Evolutionary conservation across 202 grass and related monocot species (phyloP), one percentile per base, ranked within the genome.

Genomic region (Bolboschoenoplectus hybrid): DNA sequence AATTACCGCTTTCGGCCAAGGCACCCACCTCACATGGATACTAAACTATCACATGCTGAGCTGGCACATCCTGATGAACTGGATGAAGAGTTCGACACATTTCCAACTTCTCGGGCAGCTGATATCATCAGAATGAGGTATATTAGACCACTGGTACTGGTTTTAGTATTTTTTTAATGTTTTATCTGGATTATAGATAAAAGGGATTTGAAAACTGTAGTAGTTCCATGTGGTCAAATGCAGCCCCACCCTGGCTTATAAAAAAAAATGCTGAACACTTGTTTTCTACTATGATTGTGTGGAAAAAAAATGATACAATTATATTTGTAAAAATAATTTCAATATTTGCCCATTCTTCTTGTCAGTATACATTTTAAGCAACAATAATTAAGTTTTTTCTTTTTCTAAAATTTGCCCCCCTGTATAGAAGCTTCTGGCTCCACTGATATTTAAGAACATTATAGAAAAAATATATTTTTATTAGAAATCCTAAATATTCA

Each of bases 51-150:
- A 0, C 88, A 91, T 72, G 97, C 97, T 12, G 97, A 99, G 69
- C 8, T 83, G 57, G 75, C 89, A 45, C 74, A 94, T 84, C 90
- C 92, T 1, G 97, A 99, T 67, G 97, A 99, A 80, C 91, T 99
- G 35, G 97, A 99, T 70, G 97, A 99, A 90, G 97, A 99, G 72
- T 99, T 97, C 1, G 97, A 99, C 80, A 88, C 93, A 60, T 99
- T 99, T 88, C 97, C 97, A 13, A 81, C 90, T 41, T 88, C 67
- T 57, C 92, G 89, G 26, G 80, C 92, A 1, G 17, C 74, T 20
- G 93, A 99, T 5, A 84, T 96, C 43, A 84, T 99, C 43, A 94
- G 90, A 74, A 85, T 90, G 86, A 92, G 96, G 93, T 86, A 86
- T 10, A 2, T 19, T 72, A 72, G 16, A 6, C 16, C 47, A 17